Evolutionary conservation across 352 stramenopile species (phyloP), one percentile per base, ranked within the genome.

Genomic region (Globisporangium paddicum): DNA sequence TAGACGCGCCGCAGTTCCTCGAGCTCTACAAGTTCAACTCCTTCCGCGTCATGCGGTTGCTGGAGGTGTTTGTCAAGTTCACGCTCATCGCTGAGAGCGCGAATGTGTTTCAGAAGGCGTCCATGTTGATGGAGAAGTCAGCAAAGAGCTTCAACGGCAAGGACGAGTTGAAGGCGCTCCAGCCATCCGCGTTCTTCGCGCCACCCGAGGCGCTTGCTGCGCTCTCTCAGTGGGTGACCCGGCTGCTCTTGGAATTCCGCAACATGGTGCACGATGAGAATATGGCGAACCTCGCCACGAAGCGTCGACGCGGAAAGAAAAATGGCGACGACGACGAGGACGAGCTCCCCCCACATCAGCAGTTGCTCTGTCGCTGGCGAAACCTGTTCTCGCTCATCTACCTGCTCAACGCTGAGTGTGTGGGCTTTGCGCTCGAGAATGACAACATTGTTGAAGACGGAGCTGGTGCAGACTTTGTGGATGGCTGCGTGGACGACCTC

Each of bases 11-110:
- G 18, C 69, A 88, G 34, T 63, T 77, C 30, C 60, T 72, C 34
- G 60, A 66, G 52, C 60, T 77, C 11, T 86, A 78, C 61, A 75
- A 71, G 23, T 46, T 53, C 0, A 86, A 89, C 41, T 71, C 76
- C 4, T 88, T 90, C 35, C 73, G 74, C 3, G 69, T 92, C 21
- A 62, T 90, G 41, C 78, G 82, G 0, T 68, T 92, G 28, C 19
- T 92, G 11, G 82, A 92, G 57, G 72, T 92, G 5, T 89, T 90
- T 55, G 77, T 71, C 8, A 87, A 87, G 49, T 65, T 89, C 11
- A 49, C 75, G 1, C 55, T 90, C 41, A 73, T 86, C 55, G 58
- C 69, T 10, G 76, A 87, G 55, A 85, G 68, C 23, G 66, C 72
- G 0, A 69, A 73, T 28, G 79, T 90, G 6, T 78, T 57, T 16